Evolutionary conservation across 2,329 filamentous ascomycete species (phyloP).

Genomic region (Hypoxylon sp.): DNA sequence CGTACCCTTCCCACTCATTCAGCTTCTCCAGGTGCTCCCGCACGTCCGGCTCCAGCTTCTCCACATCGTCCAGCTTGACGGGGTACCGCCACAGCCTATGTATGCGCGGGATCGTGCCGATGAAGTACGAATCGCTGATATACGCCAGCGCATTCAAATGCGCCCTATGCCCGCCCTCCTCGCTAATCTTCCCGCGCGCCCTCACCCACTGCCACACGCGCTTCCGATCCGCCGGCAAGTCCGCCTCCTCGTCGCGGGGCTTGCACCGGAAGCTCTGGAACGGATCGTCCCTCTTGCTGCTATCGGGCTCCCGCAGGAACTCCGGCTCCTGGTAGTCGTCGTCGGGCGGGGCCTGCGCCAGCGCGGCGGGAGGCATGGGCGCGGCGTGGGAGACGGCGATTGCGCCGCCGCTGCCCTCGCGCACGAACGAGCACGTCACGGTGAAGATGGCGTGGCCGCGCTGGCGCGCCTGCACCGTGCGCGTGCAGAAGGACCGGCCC

Average conservation of each 20-base stretch:
- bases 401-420: constrained; percentile 70
- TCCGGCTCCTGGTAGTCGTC: constrained; percentile 64
- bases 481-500: constrained; percentile 88
- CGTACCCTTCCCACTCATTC: constrained; percentile 62
- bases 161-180: constrained; percentile 80
- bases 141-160: constrained; percentile 93
- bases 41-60: constrained; percentile 62
- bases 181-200: constrained; percentile 80
- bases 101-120: constrained; percentile 86
- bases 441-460: constrained; percentile 93
- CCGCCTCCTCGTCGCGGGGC: constrained; percentile 47
- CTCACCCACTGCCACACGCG: constrained; percentile 82
- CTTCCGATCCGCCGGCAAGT: constrained; percentile 71
- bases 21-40: constrained; percentile 57
- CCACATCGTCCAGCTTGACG: constrained; percentile 67
- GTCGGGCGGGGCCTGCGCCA: constrained; percentile 57
- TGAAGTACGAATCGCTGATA: constrained; percentile 93
- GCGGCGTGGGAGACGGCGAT: constrained; percentile 75
- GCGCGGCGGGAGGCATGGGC: constrained; percentile 66
- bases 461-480: constrained; percentile 96
- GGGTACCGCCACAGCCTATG: constrained; percentile 85
- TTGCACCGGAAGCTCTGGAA: constrained; percentile 61
- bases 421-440: constrained; percentile 90
- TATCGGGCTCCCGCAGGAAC: constrained; percentile 61
- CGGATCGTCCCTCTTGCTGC: constrained; percentile 54